These are phyloP conservation scores for Calendula officinalis DNA, from an alignment of 129 eudicot genomes.

Conservation along the genomic window DNA sequence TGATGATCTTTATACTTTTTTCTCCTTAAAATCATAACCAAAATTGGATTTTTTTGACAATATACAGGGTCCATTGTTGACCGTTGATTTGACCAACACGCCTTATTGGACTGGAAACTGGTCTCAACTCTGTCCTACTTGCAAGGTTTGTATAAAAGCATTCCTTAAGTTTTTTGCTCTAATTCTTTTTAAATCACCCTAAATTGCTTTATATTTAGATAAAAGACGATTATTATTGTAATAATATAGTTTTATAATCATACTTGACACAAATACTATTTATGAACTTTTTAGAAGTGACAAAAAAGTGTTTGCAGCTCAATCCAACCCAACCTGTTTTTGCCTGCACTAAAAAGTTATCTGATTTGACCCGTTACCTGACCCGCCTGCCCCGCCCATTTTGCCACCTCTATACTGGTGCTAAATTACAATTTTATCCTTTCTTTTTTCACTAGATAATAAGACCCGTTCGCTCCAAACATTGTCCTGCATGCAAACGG, in stretches of 20 bases:
- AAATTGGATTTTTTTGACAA: slow-evolving; percentile 7
- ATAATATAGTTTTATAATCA: background rate
- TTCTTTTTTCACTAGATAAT: slow-evolving; percentile 45
- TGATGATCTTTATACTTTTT: too few relatives aligned
- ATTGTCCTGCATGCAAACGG: slow-evolving; percentile 80
- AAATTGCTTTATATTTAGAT: background rate
- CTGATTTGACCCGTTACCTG: background rate
- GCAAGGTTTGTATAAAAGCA: slow-evolving; percentile 60
- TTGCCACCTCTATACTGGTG: slow-evolving; percentile 2
- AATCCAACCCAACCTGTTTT: background rate
- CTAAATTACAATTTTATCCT: slow-evolving; percentile 3
- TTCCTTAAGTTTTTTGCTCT: background rate
- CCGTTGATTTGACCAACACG: slow-evolving; percentile 55
- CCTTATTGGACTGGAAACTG: slow-evolving; percentile 72
- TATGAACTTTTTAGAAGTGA: background rate
- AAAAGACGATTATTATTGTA: background rate
- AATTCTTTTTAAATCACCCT: background rate
- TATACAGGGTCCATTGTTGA: slow-evolving; percentile 71
- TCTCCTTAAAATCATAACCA: too few relatives aligned
- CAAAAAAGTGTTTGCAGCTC: background rate
- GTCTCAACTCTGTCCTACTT: slow-evolving; percentile 95
- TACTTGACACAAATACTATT: background rate
- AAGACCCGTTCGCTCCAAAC: slow-evolving; percentile 92
- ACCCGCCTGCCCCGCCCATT: background rate
- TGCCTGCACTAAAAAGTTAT: background rate